A percentile compares a stretch with the other conserved stretches of the same genome.
phyloP scores from a whole-genome alignment of 768 basidiomycete species.

The Kwoniella heveanensis region DNA sequence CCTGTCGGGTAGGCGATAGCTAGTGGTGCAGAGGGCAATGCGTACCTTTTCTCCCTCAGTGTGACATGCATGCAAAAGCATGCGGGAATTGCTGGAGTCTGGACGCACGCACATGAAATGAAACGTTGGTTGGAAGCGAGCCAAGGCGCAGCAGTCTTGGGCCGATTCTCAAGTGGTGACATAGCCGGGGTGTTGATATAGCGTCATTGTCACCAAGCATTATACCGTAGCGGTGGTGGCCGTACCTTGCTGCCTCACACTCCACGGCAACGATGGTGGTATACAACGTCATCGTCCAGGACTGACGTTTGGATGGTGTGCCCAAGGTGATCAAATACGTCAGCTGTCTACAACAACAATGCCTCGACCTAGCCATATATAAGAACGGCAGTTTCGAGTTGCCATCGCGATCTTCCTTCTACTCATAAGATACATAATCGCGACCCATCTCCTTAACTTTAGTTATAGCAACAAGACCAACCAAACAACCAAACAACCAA shows the following conservation, averaged over 20 bases:
- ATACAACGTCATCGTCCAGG: neutral
- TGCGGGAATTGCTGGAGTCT: neutral
- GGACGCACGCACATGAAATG: neutral
- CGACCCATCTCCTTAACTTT: neutral
- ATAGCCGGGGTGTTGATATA: constrained; percentile 1
- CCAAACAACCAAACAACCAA: neutral
- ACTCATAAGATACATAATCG: neutral
- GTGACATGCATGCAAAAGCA: neutral
- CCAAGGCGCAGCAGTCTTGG: neutral
- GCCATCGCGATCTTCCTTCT: constrained; percentile 1
- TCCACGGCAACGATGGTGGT: no score
- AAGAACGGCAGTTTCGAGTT: neutral
- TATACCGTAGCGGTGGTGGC: neutral
- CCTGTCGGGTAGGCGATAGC: no score
- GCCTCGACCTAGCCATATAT: constrained; percentile 9
- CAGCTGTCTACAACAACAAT: no score
- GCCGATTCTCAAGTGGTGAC: neutral
- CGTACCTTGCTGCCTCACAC: neutral
- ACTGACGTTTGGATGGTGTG: neutral
- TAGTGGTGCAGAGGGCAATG: no score
- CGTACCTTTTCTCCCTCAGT: neutral
- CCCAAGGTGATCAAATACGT: neutral
- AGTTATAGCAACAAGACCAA: no score
- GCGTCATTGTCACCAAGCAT: neutral
- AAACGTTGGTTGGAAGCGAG: neutral